A percentile compares a stretch with the other conserved stretches of the same genome.
Evolutionary conservation across 495 filamentous ascomycete species (phyloP).

Genomic region (Daldinia decipiens): DNA sequence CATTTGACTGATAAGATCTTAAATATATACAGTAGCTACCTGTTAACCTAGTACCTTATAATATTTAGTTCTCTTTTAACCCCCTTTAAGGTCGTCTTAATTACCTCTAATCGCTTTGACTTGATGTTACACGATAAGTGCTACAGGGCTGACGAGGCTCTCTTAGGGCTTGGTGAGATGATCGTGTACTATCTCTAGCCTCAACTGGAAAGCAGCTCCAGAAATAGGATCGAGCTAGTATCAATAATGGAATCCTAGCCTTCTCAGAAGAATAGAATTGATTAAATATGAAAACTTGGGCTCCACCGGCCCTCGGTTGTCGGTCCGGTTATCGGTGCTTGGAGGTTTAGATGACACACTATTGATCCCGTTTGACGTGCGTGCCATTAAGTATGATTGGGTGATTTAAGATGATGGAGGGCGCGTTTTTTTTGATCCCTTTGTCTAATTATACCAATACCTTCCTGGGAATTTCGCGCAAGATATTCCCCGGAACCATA

Average conservation of each 20-base stretch:
- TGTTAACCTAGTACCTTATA: not conserved
- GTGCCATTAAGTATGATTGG: constrained; percentile 29
- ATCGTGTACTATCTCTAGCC: not conserved
- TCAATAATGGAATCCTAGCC: not conserved
- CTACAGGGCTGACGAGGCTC: not conserved
- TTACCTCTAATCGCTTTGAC: not conserved
- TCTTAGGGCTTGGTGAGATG: not conserved
- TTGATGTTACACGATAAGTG: not conserved
- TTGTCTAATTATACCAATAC: constrained; percentile 10
- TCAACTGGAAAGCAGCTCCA: not conserved
- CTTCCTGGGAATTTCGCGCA: not conserved
- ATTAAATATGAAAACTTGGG: not conserved
- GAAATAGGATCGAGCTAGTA: not conserved
- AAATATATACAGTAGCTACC: not conserved
- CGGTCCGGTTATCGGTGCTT: constrained; percentile 32
- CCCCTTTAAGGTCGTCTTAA: not conserved
- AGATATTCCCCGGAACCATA: not conserved
- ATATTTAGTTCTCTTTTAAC: not conserved
- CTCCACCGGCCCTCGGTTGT: constrained; percentile 20
- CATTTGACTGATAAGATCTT: not conserved
- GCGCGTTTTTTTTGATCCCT: constrained; percentile 16
- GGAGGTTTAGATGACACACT: constrained; percentile 21
- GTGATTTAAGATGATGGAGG: constrained; percentile 19
- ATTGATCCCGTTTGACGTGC: constrained; percentile 35
- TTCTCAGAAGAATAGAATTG: not conserved